These are phyloP conservation scores for Calycina herbarum DNA, from an alignment of 2,329 filamentous ascomycete species.

Conservation along the genomic window DNA sequence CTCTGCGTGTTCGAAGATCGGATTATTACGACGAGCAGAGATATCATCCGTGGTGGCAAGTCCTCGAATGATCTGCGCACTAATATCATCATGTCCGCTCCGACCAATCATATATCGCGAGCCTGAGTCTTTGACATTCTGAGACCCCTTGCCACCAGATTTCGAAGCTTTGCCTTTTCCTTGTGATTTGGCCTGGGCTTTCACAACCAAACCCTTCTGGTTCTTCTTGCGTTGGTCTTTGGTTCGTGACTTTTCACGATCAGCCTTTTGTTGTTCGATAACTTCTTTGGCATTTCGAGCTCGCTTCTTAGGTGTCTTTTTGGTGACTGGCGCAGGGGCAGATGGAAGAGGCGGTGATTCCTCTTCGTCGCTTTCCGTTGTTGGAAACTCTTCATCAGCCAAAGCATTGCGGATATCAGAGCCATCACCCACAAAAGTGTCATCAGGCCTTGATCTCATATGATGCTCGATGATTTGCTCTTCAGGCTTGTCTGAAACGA, in stretches of 20 bases:
- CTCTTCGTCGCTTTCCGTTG: not conserved
- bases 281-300: not conserved
- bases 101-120: too few species aligned
- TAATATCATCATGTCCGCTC: conserved; percentile 22
- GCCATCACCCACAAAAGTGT: not conserved
- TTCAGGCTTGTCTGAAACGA: not conserved
- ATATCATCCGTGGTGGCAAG: conserved; percentile 28
- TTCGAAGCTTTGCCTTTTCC: conserved; percentile 11
- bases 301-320: not conserved
- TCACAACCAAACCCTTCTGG: not conserved
- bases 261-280: not conserved
- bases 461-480: not conserved
- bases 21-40: conserved; percentile 26
- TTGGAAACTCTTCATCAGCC: too few species aligned
- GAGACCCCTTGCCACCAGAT: too few species aligned
- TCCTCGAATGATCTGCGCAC: conserved; percentile 26
- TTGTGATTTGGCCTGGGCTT: not conserved
- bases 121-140: too few species aligned
- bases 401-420: too few species aligned
- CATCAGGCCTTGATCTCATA: not conserved
- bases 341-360: not conserved
- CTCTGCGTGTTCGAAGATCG: conserved; percentile 21
- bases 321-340: not conserved
- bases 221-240: conserved; percentile 1
- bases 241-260: not conserved